Evolutionary conservation across 78 protist species (phyloP), one percentile per base, ranked within the genome.

Genomic region (Pelomyxa schiedti): DNA sequence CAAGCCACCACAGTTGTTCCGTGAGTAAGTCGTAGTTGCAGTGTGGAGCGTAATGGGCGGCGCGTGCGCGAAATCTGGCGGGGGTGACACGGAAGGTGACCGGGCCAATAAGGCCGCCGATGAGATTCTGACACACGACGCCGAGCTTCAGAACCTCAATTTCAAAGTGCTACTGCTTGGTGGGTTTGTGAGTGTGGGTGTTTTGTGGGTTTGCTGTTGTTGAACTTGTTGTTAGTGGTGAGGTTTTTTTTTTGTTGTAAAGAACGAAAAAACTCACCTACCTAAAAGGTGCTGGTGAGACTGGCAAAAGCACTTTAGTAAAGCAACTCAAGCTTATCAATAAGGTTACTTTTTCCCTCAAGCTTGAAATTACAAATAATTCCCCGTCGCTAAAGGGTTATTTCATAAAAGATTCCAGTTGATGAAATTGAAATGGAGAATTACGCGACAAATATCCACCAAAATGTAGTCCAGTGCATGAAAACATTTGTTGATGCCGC

Each of bases 251-350:
- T 24, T 22, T 24, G 22, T 52, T 52, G 24, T 52, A 22, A 47
- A 22, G 22, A 24, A 22, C 32, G 22, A 22, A 47, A 47, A 24
- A 22, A 22, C 22, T 22, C 22, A 22, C 22, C 22, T 22, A 65
- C 7, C 8, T n/a, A 4, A 8, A 36, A 65, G 87, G 87, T 36
- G 87, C 87, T 16, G 87, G 87, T 69, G 87, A 82, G 66, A 72
- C 81, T 38, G 87, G 87, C 24, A 82, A 82, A 63, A 77, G 82
- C 47, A 82, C 87, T 16, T 81, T 82, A 8, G 87, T 82, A 16
- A 82, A 82, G 43, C 87, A 82, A 76, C 66, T 82, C 32, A 82
- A 76, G 66, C 68, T 76, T 24, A 82, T 82, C n/a, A n/a, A n/a
- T n/a, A n/a, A n/a, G n/a, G n/a, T n/a, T n/a, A n/a, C n/a, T n/a